Base-by-base conservation (phyloP, 495 filamentous ascomycete species). In the Articulospora tetracladia region DNA sequence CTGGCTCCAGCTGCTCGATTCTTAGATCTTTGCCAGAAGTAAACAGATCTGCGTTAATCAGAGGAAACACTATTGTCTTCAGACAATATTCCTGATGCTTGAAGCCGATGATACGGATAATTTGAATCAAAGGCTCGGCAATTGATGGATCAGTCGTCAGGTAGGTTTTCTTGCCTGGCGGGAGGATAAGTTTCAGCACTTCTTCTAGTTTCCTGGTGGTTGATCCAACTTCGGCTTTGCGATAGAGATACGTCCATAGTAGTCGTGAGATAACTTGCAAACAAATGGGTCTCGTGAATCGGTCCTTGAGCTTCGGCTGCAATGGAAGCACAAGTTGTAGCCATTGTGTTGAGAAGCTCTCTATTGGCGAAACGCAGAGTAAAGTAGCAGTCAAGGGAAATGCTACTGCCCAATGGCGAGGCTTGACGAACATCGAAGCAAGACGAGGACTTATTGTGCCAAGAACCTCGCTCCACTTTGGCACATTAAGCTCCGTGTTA, bases 231-330 rank as follows among this genome's bases (percentile, higher is more conserved):
- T 98, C 95, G 3, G 81, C 83, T 54, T 74, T 87, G 80, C 93
- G 85, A 70, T 96, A 96, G 24, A 98, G 81, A 74, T 97, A 99
- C 0, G 91, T 93, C 94, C 94, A 99, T 2, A 96, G 77, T n/a
- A 99, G 77, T 57, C 93, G 86, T 39, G 93, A 96, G 46, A 97
- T 85, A 17, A 91, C 92, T 64, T 96, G 89, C 34, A 99, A 80
- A 50, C 90, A 92, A 23, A 88, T 79, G n/a, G 87, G 86, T 66
- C 90, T 82, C 11, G 89, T 86, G 46, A 80, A 79, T 25, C 93
- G 84, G 70, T 98, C 94, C 64, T 94, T 96, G 28, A 96, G 77
- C 64, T 84, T 87, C 13, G 87, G 76, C 48, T 92, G 89, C 17
- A 94, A 78, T 36, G 85, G 83, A 36, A 87, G 79, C 22, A 95